Conservation (phyloP, 768 basidiomycete species). For the Trametes maxima region DNA sequence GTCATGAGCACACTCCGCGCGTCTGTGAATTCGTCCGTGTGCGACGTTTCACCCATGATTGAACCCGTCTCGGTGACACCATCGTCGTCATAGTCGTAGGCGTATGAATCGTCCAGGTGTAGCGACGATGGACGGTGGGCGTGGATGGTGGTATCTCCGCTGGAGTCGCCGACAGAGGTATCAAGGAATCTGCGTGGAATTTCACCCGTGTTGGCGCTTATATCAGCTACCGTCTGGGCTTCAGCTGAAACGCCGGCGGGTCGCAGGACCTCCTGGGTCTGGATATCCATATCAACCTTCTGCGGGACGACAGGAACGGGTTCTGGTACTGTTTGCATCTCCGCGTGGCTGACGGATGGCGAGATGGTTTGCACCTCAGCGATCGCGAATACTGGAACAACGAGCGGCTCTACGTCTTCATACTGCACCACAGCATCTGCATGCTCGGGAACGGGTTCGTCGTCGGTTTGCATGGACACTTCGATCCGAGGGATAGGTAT, state of each 20-base stretch:
- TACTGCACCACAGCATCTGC: conserved; percentile 57
- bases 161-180: conserved; percentile 28
- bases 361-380: conserved; percentile 24
- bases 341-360: conserved; percentile 24
- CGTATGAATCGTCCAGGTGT: conserved; percentile 30
- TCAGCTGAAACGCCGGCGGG: conserved; percentile 17
- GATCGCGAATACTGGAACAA: conserved; percentile 27
- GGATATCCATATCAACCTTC: conserved; percentile 29
- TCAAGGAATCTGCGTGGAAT: conserved; percentile 5
- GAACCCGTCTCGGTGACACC: conserved; percentile 61
- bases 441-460: conserved; percentile 30
- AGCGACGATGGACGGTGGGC: conserved; percentile 6
- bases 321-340: conserved; percentile 36
- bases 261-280: conserved; percentile 18
- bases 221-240: conserved; percentile 22
- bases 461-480: conserved; percentile 37
- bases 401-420: conserved; percentile 31
- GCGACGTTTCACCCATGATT: conserved; percentile 51
- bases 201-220: background rate
- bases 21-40: conserved; percentile 75
- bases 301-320: conserved; percentile 22
- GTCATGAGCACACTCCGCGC: conserved; percentile 64
- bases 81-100: conserved; percentile 40
- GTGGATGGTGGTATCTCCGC: conserved; percentile 36
- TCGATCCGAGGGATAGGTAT: conserved; percentile 27